Percentiles rank a stretch among this genome's conserved stretches.
Conservation (phyloP, 805 yeast species). For the Metschnikowia gelsemii region DNA sequence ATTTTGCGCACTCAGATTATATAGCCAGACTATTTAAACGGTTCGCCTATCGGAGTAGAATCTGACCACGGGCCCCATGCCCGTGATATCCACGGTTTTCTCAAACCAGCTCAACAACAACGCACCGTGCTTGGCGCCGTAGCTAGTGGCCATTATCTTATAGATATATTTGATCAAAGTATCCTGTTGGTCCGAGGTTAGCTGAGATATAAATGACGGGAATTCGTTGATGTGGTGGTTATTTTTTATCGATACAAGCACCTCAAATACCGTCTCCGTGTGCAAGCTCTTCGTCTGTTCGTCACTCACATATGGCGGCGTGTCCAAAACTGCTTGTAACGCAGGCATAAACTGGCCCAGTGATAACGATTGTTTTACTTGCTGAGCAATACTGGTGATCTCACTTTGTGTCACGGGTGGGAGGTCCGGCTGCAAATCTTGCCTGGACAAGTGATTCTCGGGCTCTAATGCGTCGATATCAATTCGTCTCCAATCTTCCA, state of each 20-base stretch:
- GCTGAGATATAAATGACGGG: slow-evolving; percentile 53
- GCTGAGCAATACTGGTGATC: slow-evolving; percentile 52
- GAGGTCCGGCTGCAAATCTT: slow-evolving; percentile 59
- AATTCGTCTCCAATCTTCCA: slow-evolving; percentile 90
- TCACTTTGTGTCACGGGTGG: slow-evolving; percentile 48
- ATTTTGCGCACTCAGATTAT: too few relatives aligned
- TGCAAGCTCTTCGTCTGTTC: slow-evolving; percentile 50
- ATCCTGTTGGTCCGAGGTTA: slow-evolving; percentile 67
- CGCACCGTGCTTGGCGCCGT: slow-evolving; percentile 85
- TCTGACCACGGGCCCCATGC: slow-evolving; percentile 86
- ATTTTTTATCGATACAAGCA: slow-evolving; percentile 52
- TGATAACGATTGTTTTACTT: slow-evolving; percentile 60
- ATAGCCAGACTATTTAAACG: slow-evolving; percentile 38
- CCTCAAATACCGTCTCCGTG: slow-evolving; percentile 58
- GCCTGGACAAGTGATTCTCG: slow-evolving; percentile 63
- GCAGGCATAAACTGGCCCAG: slow-evolving; percentile 75
- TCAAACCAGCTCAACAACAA: slow-evolving; percentile 88
- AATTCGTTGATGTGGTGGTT: slow-evolving; percentile 68
- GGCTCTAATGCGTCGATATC: slow-evolving; percentile 91
- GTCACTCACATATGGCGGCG: slow-evolving; percentile 83
- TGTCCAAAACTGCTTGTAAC: slow-evolving; percentile 56
- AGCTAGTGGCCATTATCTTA: slow-evolving; percentile 74
- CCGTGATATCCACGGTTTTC: slow-evolving; percentile 77
- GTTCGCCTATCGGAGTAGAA: slow-evolving; percentile 84
- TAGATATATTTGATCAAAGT: slow-evolving; percentile 80